A percentile compares a stretch with the other conserved stretches of the same genome.
These are phyloP conservation scores for Cenococcum geophilum DNA, from an alignment of 495 filamentous ascomycete genomes.

Conservation along the genomic window DNA sequence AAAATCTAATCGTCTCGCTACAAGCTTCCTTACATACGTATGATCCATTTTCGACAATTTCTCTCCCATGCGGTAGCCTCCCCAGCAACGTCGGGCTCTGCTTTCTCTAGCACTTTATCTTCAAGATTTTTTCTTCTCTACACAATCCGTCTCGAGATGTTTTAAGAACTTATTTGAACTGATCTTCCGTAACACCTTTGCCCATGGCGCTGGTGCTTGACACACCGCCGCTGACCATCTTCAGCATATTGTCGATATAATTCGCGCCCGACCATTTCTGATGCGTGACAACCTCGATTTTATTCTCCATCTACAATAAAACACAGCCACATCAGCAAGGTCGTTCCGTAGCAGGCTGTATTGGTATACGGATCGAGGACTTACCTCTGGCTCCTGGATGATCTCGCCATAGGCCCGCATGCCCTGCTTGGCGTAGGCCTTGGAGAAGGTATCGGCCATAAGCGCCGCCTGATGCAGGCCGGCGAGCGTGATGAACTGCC, in stretches of 20 bases:
- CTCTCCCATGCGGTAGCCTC: too few relatives aligned
- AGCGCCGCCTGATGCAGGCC: constrained; percentile 93
- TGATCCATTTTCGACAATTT: too few relatives aligned
- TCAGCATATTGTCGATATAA: constrained; percentile 87
- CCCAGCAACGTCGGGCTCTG: too few relatives aligned
- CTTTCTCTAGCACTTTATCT: too few relatives aligned
- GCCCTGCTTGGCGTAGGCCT: constrained; percentile 70
- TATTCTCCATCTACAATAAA: constrained; percentile 45
- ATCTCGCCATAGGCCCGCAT: constrained; percentile 97
- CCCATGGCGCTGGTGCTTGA: constrained; percentile 93
- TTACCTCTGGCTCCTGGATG: constrained; percentile 93
- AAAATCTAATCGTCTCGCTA: too few relatives aligned
- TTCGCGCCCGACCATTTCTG: constrained; percentile 98
- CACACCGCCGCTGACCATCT: constrained; percentile 95
- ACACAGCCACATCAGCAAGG: too few relatives aligned
- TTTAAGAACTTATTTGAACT: constrained; percentile 55
- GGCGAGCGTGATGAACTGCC: constrained; percentile 99
- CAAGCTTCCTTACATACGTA: too few relatives aligned
- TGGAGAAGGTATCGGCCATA: constrained; percentile 79
- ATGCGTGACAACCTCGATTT: constrained; percentile 92
- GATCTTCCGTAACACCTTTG: constrained; percentile 94
- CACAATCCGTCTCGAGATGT: too few relatives aligned
- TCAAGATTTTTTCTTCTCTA: too few relatives aligned
- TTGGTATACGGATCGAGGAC: too few relatives aligned
- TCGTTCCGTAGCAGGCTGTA: too few relatives aligned